A percentile compares a stretch with the other conserved stretches of the same genome.
Conservation (phyloP, 495 filamentous ascomycete species). For the Neurospora hispaniola region DNA sequence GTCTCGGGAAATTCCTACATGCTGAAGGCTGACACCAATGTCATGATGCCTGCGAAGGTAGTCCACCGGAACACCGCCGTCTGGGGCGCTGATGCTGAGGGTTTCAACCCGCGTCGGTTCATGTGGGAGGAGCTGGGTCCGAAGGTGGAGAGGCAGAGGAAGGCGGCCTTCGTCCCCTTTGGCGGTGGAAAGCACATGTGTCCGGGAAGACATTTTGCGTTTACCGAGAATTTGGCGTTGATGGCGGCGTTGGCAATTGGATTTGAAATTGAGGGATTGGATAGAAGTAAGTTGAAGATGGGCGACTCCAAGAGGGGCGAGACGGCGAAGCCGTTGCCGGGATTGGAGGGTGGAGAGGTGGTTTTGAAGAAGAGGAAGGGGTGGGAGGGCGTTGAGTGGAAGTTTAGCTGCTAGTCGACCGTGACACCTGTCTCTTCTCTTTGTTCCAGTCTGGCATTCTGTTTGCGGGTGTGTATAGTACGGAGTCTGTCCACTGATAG, state of each 20-base stretch:
- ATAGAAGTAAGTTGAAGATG: slow-evolving; percentile 2
- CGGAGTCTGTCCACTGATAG: neutral
- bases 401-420: slow-evolving; percentile 4
- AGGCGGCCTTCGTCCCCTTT: slow-evolving; percentile 26
- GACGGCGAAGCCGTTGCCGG: slow-evolving; percentile 10
- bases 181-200: slow-evolving; percentile 36
- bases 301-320: neutral
- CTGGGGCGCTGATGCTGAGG: slow-evolving; percentile 24
- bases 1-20: slow-evolving; percentile 18
- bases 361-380: slow-evolving; percentile 10
- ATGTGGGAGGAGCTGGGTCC: slow-evolving; percentile 7
- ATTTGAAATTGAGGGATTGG: slow-evolving; percentile 24
- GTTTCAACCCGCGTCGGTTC: slow-evolving; percentile 26
- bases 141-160: slow-evolving; percentile 11
- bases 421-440: neutral
- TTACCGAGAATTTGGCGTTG: slow-evolving; percentile 27
- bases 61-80: slow-evolving; percentile 17
- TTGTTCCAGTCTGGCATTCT: neutral
- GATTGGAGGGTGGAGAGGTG: slow-evolving; percentile 5
- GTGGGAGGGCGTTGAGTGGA: slow-evolving; percentile 21
- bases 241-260: slow-evolving; percentile 24
- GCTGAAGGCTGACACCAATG: slow-evolving; percentile 24
- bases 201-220: slow-evolving; percentile 36
- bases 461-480: neutral
- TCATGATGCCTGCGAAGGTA: slow-evolving; percentile 15